Evolutionary conservation across 805 yeast species (phyloP).

Genomic region (Starmerella apicola): DNA sequence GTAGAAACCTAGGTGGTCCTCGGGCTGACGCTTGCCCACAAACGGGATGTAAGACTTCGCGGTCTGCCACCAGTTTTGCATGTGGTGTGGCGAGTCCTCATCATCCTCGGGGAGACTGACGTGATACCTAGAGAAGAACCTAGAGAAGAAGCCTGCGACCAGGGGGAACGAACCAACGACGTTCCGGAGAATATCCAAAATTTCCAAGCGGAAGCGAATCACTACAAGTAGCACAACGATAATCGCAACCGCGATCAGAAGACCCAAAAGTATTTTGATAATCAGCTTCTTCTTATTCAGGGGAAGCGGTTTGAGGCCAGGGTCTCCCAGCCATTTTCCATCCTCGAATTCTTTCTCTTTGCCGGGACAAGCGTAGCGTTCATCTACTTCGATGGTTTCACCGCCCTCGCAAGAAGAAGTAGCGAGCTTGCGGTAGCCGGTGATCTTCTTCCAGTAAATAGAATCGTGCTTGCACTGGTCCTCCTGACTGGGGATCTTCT

Average conservation of each 20-base stretch:
- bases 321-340: too few species aligned
- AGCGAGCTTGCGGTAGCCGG: constrained; percentile 84
- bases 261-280: neutral
- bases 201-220: too few species aligned
- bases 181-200: too few species aligned
- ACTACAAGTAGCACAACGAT: too few species aligned
- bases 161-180: neutral
- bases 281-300: neutral
- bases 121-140: neutral
- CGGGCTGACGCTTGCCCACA: constrained; percentile 19
- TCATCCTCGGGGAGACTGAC: neutral
- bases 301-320: neutral
- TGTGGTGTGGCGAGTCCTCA: neutral
- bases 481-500: constrained; percentile 37
- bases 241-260: neutral
- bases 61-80: constrained; percentile 5
- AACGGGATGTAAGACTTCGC: constrained; percentile 5
- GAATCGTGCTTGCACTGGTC: constrained; percentile 29
- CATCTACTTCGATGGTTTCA: constrained; percentile 51
- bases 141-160: neutral
- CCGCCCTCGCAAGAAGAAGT: constrained; percentile 72
- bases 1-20: constrained; percentile 23
- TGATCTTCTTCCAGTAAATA: constrained; percentile 58
- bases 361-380: constrained; percentile 76
- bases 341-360: constrained; percentile 49